These are phyloP conservation scores for Barnettozyma sp. DNA, from an alignment of 805 yeast species.

Conservation along the genomic window DNA sequence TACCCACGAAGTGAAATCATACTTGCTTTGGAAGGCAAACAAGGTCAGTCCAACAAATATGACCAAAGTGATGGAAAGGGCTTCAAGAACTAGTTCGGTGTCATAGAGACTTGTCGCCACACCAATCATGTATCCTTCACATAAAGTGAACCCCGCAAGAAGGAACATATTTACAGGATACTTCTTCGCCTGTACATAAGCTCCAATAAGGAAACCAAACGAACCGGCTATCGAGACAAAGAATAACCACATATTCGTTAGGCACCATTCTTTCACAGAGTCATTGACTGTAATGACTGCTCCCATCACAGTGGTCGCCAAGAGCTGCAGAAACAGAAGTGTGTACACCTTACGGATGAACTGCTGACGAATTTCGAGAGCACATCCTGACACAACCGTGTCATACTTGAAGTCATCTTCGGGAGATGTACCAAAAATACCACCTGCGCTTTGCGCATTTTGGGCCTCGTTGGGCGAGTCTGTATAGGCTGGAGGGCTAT, in stretches of 20 bases:
- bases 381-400: conserved; percentile 71
- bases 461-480: conserved; percentile 12
- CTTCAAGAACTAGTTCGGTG: conserved; percentile 58
- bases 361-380: conserved; percentile 63
- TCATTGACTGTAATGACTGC: conserved; percentile 39
- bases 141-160: conserved; percentile 60
- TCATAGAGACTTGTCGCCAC: conserved; percentile 57
- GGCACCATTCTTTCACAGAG: conserved; percentile 45
- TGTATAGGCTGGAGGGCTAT: conserved; percentile 24
- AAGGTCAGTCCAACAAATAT: conserved; percentile 71
- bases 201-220: conserved; percentile 57
- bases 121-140: conserved; percentile 71
- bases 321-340: conserved; percentile 56
- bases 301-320: conserved; percentile 55
- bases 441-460: neutral
- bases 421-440: conserved; percentile 21
- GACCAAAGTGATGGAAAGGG: conserved; percentile 58
- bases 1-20: conserved; percentile 66
- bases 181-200: conserved; percentile 53
- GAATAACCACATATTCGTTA: conserved; percentile 52
- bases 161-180: conserved; percentile 63
- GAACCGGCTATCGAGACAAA: conserved; percentile 51
- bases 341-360: conserved; percentile 77
- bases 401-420: conserved; percentile 82
- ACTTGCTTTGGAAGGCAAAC: conserved; percentile 71